A percentile compares a stretch with the other conserved stretches of the same genome.
These are phyloP conservation scores for Chiua virens DNA, from an alignment of 768 basidiomycete species.

Conservation along the genomic window DNA sequence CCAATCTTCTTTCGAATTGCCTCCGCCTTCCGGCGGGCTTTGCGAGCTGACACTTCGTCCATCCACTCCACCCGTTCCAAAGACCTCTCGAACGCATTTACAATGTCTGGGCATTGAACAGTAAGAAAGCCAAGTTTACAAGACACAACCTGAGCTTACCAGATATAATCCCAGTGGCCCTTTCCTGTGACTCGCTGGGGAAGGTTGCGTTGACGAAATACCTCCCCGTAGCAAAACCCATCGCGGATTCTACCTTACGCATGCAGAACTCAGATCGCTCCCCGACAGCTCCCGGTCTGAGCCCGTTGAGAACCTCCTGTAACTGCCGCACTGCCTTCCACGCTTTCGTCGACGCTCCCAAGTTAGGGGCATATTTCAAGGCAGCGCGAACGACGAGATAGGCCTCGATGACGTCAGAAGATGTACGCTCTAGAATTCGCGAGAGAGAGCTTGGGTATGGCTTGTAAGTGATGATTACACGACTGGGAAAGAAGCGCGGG, in stretches of 20 bases:
- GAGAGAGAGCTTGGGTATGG: slow-evolving; percentile 69
- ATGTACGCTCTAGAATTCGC: slow-evolving; percentile 64
- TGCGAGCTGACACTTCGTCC: slow-evolving; percentile 77
- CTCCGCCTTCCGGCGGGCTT: slow-evolving; percentile 79
- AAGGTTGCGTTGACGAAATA: slow-evolving; percentile 89
- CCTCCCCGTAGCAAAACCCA: slow-evolving; percentile 89
- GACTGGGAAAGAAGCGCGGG: slow-evolving; percentile 70
- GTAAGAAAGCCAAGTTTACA: slow-evolving; percentile 1
- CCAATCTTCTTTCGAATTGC: slow-evolving; percentile 79
- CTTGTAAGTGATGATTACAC: slow-evolving; percentile 82
- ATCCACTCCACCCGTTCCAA: slow-evolving; percentile 84
- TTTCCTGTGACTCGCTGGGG: slow-evolving; percentile 71
- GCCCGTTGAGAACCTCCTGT: slow-evolving; percentile 71
- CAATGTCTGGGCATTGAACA: slow-evolving; percentile 54
- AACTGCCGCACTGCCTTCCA: slow-evolving; percentile 75
- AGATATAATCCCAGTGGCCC: slow-evolving; percentile 80
- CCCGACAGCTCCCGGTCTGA: slow-evolving; percentile 83
- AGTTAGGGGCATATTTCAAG: slow-evolving; percentile 61
- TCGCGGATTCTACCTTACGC: slow-evolving; percentile 60
- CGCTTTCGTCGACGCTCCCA: slow-evolving; percentile 74
- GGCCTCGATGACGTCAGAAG: slow-evolving; percentile 73
- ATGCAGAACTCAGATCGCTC: slow-evolving; percentile 87
- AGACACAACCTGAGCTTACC: slow-evolving; percentile 39
- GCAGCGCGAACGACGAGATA: slow-evolving; percentile 85
- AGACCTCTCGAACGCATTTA: slow-evolving; percentile 79